phyloP scores from a whole-genome alignment of 1,284 basidiomycete species.

The Fereydounia khargensis region DNA sequence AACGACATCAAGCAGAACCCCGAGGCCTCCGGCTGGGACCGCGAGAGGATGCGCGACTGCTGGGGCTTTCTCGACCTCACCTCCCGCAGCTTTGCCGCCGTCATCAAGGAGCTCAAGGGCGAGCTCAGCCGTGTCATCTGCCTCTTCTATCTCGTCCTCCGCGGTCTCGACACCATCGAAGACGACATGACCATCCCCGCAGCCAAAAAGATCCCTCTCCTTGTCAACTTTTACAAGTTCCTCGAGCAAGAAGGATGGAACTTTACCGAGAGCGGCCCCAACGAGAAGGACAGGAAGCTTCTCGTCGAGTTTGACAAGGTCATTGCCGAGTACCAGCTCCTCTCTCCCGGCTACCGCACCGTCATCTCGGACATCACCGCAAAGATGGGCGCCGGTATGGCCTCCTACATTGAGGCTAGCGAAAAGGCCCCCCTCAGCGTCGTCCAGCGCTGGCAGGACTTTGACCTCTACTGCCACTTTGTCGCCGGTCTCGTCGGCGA shows the following conservation, averaged over 20 bases:
- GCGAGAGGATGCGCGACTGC: conserved; percentile 74
- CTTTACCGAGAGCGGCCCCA: conserved; percentile 75
- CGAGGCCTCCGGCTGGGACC: conserved; percentile 50
- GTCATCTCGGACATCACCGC: conserved; percentile 73
- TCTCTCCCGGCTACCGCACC: conserved; percentile 65
- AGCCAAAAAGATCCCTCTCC: conserved; percentile 77
- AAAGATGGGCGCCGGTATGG: conserved; percentile 89
- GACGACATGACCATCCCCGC: conserved; percentile 97
- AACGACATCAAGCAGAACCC: conserved; percentile 58
- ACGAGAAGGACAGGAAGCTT: conserved; percentile 86
- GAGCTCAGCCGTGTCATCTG: conserved; percentile 86
- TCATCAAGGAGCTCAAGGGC: conserved; percentile 95
- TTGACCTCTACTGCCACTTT: conserved; percentile 97
- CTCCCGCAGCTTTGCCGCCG: conserved; percentile 84
- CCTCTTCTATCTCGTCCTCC: conserved; percentile 90
- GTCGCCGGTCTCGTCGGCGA: conserved; percentile 97
- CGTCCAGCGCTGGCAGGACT: conserved; percentile 64
- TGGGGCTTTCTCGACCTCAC: conserved; percentile 89
- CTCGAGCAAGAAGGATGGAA: conserved; percentile 83
- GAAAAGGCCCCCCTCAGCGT: conserved; percentile 34
- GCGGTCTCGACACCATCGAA: conserved; percentile 92
- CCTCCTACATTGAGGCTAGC: conserved; percentile 67
- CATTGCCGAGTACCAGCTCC: conserved; percentile 73
- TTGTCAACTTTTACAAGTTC: conserved; percentile 79
- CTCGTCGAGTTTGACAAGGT: conserved; percentile 82